Evolutionary conservation across 306 rosid species (phyloP).

Genomic region (Rosa persica): DNA sequence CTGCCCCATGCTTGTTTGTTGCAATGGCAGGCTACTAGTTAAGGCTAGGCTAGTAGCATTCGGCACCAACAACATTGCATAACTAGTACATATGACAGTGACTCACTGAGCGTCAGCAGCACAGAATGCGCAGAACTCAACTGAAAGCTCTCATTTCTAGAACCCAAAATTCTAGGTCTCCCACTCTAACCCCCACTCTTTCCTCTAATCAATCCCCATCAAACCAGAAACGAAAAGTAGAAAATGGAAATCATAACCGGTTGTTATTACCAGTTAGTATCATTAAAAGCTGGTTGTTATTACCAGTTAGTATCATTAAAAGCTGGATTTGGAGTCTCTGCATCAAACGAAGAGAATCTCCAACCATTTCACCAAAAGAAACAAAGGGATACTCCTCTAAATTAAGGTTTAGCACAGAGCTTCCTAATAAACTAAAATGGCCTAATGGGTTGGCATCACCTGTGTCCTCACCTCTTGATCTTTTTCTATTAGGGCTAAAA

Average conservation of each 20-base stretch:
- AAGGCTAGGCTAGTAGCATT: not conserved
- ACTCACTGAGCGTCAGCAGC: not conserved
- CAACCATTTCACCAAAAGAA: not conserved
- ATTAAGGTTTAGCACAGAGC: not conserved
- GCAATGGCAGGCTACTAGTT: not conserved
- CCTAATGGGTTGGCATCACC: not conserved
- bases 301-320: not conserved
- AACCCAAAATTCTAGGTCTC: not conserved
- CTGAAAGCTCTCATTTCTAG: not conserved
- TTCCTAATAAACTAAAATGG: not conserved
- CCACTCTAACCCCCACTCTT: not conserved
- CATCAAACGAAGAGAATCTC: not conserved
- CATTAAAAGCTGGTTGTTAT: too few species aligned
- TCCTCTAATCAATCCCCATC: conserved; percentile 3
- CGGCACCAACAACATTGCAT: not conserved
- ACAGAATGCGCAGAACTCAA: not conserved
- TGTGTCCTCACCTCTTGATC: not conserved
- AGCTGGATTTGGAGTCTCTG: not conserved
- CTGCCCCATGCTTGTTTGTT: not conserved
- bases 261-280: not conserved
- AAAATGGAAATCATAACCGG: not conserved
- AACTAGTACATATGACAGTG: not conserved
- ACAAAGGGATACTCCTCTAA: not conserved
- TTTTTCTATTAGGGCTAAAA: not conserved
- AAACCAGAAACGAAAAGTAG: not conserved